These are phyloP conservation scores for Syzygium aromaticum DNA, from an alignment of 345 rosid species.

Conservation along the genomic window DNA sequence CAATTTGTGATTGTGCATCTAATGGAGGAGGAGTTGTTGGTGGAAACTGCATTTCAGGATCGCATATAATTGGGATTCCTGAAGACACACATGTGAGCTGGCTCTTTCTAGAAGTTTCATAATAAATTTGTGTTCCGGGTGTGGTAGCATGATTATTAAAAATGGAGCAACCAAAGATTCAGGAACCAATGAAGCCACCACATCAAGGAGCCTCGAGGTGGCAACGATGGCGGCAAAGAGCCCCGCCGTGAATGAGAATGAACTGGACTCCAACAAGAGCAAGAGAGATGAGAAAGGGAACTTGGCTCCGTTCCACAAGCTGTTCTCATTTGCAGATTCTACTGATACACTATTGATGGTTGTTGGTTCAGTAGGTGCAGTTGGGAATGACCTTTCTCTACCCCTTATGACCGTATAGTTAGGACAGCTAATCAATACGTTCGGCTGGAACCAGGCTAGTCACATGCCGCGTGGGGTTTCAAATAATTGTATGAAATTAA, in stretches of 20 bases:
- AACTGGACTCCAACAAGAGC: slow-evolving; percentile 9
- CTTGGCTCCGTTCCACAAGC: slow-evolving; percentile 55
- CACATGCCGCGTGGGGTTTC: no score
- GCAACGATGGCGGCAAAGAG: slow-evolving; percentile 6
- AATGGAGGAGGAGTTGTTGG: neutral
- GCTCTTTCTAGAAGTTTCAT: neutral
- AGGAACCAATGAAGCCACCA: slow-evolving; percentile 19
- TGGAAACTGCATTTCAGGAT: neutral
- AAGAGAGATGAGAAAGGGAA: slow-evolving; percentile 29
- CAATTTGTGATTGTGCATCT: neutral
- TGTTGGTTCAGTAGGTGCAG: slow-evolving; percentile 55
- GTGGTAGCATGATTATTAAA: slow-evolving; percentile 17
- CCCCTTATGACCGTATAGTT: slow-evolving; percentile 77
- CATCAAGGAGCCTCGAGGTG: slow-evolving; percentile 31
- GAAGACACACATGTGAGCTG: neutral
- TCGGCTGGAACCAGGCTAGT: slow-evolving; percentile 49
- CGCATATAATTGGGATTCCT: neutral
- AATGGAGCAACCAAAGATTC: slow-evolving; percentile 5
- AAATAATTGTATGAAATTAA: no score
- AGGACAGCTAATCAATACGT: slow-evolving; percentile 54
- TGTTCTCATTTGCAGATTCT: slow-evolving; percentile 69
- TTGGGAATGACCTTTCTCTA: slow-evolving; percentile 52
- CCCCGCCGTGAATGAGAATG: slow-evolving; percentile 1
- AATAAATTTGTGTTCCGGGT: neutral
- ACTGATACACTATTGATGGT: slow-evolving; percentile 53